Conservation (phyloP, 257 asterid genomes). For the Nicotiana otophora region DNA sequence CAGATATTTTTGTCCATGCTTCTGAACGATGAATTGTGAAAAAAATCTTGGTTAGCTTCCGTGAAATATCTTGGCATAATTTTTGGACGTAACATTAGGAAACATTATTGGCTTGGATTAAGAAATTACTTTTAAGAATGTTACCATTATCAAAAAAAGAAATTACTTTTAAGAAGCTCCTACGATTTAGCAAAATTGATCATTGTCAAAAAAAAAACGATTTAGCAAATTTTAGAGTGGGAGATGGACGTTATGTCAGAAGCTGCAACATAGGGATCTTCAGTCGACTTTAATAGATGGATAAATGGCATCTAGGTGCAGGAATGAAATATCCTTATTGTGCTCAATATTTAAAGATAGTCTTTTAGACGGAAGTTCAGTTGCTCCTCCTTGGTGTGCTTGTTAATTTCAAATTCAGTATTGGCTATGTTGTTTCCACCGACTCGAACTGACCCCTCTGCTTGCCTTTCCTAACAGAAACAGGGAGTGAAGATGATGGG, state of each 20-base stretch:
- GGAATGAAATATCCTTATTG: neutral
- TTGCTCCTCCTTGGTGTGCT: neutral
- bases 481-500: conserved; percentile 98
- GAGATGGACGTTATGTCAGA: neutral
- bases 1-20: neutral
- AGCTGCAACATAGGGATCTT: neutral
- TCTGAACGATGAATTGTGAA: conserved; percentile 1
- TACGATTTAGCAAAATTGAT: neutral
- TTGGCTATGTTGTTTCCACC: neutral
- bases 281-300: neutral
- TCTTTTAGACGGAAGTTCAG: neutral
- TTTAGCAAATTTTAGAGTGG: neutral
- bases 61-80: neutral
- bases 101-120: neutral
- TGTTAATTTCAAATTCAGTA: neutral
- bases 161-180: neutral
- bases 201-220: too few species aligned
- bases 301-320: neutral
- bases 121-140: too few species aligned
- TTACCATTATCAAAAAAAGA: too few species aligned
- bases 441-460: conserved; percentile 9
- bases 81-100: neutral
- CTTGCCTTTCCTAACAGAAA: conserved; percentile 50
- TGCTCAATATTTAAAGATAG: neutral
- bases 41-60: neutral